Base-by-base conservation (phyloP, 2,329 filamentous ascomycete species). In the Dactylonectria estremocensis region DNA sequence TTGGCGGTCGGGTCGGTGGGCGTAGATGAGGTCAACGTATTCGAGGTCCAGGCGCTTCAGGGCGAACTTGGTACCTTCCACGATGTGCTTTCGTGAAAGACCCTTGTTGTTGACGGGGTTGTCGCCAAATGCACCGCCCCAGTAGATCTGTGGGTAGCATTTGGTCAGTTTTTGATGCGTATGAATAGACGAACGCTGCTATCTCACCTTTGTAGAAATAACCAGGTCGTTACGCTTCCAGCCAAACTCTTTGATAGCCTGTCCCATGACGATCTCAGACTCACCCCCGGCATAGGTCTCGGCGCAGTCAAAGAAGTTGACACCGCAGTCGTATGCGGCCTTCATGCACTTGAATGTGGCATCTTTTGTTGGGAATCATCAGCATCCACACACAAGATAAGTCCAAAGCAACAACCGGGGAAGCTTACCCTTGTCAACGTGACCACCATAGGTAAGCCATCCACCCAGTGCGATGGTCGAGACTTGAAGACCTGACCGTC, bases 361-460 rank as follows among this genome's bases (percentile, higher is more conserved):
- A 75, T 83, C 81, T n/a, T n/a, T n/a, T 81, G 55, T 53, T 49
- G 20, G 14, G 20, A 9, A n/a, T 9, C 53, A 54, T 74, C 49
- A 76, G 66, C 10, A 54, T 20, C 28, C 24, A 14, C 45, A 10
- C 11, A 1, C 22, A 11, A 49, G 13, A 4, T 7, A 28, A 20
- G 7, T 14, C 31, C n/a, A 9, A 10, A 33, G 5, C 5, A 16
- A 54, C 16, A 8, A 10, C n/a, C 10, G 13, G 24, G 11, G 33
- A 43, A 33, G 33, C 83, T 71, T 82, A 90, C 90, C 89, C 77
- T 90, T 87, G 62, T 91, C 89, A 33, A 93, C 90, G 72, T 93
- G 90, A 18, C 91, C 92, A 61, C 92, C 92, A 72, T 93, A 94
- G 1, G 92, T 94, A 59, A 95, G 84, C 91, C 90, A 91, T 72